Conservation (phyloP, 768 basidiomycete genomes). For the Rhodosporidiobolus sp. region DNA sequence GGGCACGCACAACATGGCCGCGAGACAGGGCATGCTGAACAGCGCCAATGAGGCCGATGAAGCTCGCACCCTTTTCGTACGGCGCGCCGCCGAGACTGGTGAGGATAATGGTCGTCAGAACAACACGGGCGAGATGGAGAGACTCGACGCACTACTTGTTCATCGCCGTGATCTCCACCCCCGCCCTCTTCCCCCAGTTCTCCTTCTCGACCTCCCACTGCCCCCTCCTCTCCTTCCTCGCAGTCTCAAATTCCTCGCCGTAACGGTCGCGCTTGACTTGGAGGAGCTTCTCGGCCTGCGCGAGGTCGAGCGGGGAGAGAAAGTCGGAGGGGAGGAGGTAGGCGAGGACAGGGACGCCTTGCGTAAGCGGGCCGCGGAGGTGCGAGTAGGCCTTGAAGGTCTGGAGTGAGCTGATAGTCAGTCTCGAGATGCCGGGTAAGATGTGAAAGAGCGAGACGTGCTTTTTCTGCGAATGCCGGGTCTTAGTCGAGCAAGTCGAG, state of each 20-base stretch:
- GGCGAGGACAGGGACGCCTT: conserved; percentile 16
- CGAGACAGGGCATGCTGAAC: neutral
- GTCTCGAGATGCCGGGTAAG: neutral
- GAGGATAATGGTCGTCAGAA: neutral
- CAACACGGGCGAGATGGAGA: neutral
- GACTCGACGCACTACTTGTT: conserved; percentile 10
- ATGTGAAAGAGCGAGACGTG: neutral
- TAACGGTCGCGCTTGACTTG: neutral
- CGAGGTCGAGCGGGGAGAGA: conserved; percentile 9
- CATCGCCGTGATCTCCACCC: conserved; percentile 27
- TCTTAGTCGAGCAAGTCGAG: conserved; percentile 27
- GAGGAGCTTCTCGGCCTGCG: neutral
- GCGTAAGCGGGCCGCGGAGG: conserved; percentile 18
- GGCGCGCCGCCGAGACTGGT: neutral
- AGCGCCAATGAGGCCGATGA: conserved; percentile 6
- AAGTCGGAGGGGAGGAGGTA: conserved; percentile 6
- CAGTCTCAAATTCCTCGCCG: neutral
- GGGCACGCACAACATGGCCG: neutral
- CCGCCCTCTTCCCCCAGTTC: neutral
- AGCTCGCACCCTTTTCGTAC: neutral
- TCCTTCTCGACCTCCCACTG: conserved; percentile 11
- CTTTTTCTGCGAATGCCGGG: neutral
- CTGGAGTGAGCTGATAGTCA: neutral
- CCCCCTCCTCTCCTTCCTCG: neutral
- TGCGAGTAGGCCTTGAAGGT: neutral